phyloP scores from a whole-genome alignment of 2,329 filamentous ascomycete genomes.

The Trichoderma harzianum region DNA sequence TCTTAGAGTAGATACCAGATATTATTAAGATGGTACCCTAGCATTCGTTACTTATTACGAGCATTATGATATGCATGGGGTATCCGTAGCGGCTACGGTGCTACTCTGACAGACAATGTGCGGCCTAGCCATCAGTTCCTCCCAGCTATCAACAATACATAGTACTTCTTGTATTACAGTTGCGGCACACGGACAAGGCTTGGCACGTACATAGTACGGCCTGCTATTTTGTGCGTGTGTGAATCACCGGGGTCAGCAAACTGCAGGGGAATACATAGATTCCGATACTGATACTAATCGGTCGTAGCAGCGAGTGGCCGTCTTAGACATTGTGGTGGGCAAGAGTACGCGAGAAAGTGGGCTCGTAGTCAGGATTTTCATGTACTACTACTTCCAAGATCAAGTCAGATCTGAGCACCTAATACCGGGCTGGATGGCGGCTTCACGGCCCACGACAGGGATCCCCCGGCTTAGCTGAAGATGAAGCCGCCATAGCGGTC shows the following conservation, averaged over 20 bases:
- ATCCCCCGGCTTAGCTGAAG: not conserved
- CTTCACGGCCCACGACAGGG: not conserved
- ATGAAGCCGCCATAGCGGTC: not conserved
- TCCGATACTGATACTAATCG: not conserved
- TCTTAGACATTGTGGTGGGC: not conserved
- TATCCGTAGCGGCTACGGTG: not conserved
- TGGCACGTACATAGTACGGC: not conserved
- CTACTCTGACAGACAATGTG: not conserved
- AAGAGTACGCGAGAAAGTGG: not conserved
- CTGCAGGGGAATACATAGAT: not conserved
- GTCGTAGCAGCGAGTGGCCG: not conserved
- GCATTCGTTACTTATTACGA: not conserved
- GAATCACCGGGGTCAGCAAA: not conserved
- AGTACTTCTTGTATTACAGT: not conserved
- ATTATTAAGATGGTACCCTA: slow-evolving; percentile 1
- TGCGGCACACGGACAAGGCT: not conserved
- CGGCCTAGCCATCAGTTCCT: not conserved
- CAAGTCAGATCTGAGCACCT: not conserved
- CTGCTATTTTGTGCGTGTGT: not conserved
- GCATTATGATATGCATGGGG: not conserved
- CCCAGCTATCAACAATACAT: not conserved
- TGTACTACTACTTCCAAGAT: not conserved
- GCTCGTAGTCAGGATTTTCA: not conserved
- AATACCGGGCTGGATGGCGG: not conserved
- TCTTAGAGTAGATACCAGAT: not conserved